Evolutionary conservation across 345 rosid genomes (phyloP), one percentile per base, ranked within the genome.

Genomic region (Aegle marmelos): DNA sequence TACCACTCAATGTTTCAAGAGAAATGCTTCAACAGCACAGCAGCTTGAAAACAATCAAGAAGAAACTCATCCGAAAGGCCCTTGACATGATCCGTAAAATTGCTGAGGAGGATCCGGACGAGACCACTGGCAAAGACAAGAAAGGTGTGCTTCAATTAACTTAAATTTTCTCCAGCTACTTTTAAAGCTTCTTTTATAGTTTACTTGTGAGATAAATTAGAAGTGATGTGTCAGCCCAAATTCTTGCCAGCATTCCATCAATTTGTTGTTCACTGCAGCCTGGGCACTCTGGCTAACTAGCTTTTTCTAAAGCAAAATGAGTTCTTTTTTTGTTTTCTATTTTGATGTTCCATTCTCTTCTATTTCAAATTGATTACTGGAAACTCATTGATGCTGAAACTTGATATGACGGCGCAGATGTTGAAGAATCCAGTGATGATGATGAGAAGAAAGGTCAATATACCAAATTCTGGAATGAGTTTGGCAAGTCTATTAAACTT

Each of bases 21-120:
- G 99, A 96, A 87, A 96, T 96, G 99, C 98, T 94, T 81, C 97
- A 96, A 88, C 94, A 91, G 72, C 98, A 96, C 80, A 88, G 92
- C 84, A 96, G 98, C 82, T 88, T 96, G 83, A 96, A 92, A 86
- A 96, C 98, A 77, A 96, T 94, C 69, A 96, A 96, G 90, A 96
- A 96, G 89, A 96, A 96, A 82, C 95, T 96, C 76, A 94, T 96
- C 82, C 85, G 98, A 59, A 94, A 92, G 87, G 99, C 99, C 37
- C 94, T 96, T 79, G 98, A 94, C 83, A 92, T 94, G 98, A 94
- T 94, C 66, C 93, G 97, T 56, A 94, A 84, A 78, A 86, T 96
- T 79, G 98, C 94, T 7, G 93, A 89, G 76, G 99, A 94, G 86
- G 97, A 94, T 87, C 97, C 98, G 48, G 94, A 92, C 75, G 97